Percentiles rank a stretch among this genome's conserved stretches.
These are phyloP conservation scores for Cucurbitaria berberidis DNA, from an alignment of 2,329 filamentous ascomycete species.

Conservation along the genomic window DNA sequence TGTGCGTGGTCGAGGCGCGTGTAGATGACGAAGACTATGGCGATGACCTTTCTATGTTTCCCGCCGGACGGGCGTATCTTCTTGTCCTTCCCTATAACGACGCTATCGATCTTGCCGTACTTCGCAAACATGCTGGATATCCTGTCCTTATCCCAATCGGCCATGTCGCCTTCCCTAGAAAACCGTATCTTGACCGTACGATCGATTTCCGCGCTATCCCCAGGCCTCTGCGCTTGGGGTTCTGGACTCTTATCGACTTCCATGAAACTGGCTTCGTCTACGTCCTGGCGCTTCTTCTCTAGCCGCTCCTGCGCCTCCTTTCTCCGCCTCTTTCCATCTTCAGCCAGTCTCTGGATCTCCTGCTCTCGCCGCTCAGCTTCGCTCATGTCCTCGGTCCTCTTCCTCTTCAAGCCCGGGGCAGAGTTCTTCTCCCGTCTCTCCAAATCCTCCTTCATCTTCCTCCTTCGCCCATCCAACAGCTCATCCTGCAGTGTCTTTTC, in stretches of 20 bases:
- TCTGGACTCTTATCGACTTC: constrained; percentile 44
- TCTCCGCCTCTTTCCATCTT: constrained; percentile 59
- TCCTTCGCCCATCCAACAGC: constrained; percentile 73
- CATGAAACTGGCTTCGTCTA: constrained; percentile 49
- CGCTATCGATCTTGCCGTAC: constrained; percentile 64
- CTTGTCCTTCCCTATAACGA: constrained; percentile 63
- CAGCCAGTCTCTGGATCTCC: constrained; percentile 53
- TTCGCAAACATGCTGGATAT: constrained; percentile 56
- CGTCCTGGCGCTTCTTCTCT: constrained; percentile 59
- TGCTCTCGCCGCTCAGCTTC: constrained; percentile 66
- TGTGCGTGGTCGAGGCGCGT: constrained; percentile 64
- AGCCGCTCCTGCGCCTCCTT: constrained; percentile 62
- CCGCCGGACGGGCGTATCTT: constrained; percentile 56
- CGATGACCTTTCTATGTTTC: constrained; percentile 59
- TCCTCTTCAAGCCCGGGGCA: constrained; percentile 47
- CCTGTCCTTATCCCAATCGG: constrained; percentile 55
- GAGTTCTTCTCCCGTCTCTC: constrained; percentile 70
- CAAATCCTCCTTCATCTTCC: constrained; percentile 84
- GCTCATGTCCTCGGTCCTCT: constrained; percentile 52
- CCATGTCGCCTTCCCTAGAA: constrained; percentile 54
- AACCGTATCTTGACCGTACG: constrained; percentile 65
- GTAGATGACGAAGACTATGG: constrained; percentile 63
- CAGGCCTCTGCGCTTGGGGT: constrained; percentile 21
- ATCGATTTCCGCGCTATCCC: constrained; percentile 59
- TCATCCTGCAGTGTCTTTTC: constrained; percentile 74